Base-by-base conservation (phyloP, 2,329 filamentous ascomycete species). In the Colletotrichum falcatum region DNA sequence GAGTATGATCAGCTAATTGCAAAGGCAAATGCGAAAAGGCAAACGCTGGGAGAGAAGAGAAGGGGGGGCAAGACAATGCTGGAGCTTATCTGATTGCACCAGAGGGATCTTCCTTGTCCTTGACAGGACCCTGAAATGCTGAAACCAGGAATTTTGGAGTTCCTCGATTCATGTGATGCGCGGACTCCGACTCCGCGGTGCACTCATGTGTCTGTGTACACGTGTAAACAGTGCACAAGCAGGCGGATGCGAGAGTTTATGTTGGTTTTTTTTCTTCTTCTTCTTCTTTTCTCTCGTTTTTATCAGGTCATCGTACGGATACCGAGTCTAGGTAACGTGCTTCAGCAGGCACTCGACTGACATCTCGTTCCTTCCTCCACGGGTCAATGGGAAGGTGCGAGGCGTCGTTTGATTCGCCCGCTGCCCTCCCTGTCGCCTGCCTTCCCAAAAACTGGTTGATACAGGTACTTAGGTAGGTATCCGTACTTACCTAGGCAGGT, bases 61-160 rank as follows among this genome's bases (percentile, higher is more conserved):
- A 7, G 7, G 30, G 30, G 30, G 7, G 7, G 30, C 30, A 33
- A 33, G n/a, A 39, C 30, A 44, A 48, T 33, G 54, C 30, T 23
- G 46, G 39, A 69, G 44, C 66, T 60, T 65, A 55, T 60, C 54
- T 65, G 56, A 51, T 51, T 61, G 66, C 37, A 20, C 28, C 4
- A 30, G 42, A n/a, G 44, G 54, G 20, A 16, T 35, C 35, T 12
- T 33, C 37, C 37, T 39, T 39, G 54, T 26, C 33, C 49, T 67
- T 46, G 63, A 67, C 51, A 62, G 64, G 67, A 70, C 67, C 64
- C 67, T 70, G 67, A 67, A 67, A 67, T 58, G 35, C 58, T 70
- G 67, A 70, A 70, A 70, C 67, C 42, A 61, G 8, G 42, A 58
- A 58, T 46, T 58, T 58, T 42, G 64, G 67, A 51, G 20, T 23